Conservation (phyloP, 805 yeast genomes). For the Hemisphaericaspora nanyangensis region DNA sequence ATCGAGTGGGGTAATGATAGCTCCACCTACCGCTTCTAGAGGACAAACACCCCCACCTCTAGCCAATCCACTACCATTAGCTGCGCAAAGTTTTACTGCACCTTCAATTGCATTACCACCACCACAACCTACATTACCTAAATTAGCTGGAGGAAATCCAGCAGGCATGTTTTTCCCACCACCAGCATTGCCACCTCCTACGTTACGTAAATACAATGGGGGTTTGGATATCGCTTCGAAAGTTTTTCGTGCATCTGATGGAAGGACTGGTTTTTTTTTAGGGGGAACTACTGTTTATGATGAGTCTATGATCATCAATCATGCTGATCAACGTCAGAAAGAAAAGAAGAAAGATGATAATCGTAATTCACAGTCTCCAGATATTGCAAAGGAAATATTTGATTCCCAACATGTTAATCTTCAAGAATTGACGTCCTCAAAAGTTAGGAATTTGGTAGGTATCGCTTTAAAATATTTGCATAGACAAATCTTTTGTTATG, state of each 20-base stretch:
- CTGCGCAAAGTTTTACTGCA: background rate
- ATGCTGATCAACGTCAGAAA: too few relatives aligned
- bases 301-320: conserved; percentile 1
- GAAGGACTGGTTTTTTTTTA: background rate
- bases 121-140: background rate
- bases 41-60: background rate
- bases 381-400: background rate
- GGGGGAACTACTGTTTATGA: conserved; percentile 2
- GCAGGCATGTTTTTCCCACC: background rate
- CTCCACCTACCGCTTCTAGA: background rate
- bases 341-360: too few relatives aligned
- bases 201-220: background rate
- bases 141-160: background rate
- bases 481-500: background rate
- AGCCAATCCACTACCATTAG: background rate
- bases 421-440: background rate
- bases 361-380: too few relatives aligned
- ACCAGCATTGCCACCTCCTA: conserved; percentile 1
- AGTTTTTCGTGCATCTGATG: background rate
- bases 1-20: background rate
- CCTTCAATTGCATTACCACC: background rate
- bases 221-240: background rate
- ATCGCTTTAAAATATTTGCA: background rate
- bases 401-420: background rate
- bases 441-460: background rate